Percentiles rank a stretch among this genome's conserved stretches.
phyloP scores from a whole-genome alignment of 306 rosid species.

The Crataegus laevigata region DNA sequence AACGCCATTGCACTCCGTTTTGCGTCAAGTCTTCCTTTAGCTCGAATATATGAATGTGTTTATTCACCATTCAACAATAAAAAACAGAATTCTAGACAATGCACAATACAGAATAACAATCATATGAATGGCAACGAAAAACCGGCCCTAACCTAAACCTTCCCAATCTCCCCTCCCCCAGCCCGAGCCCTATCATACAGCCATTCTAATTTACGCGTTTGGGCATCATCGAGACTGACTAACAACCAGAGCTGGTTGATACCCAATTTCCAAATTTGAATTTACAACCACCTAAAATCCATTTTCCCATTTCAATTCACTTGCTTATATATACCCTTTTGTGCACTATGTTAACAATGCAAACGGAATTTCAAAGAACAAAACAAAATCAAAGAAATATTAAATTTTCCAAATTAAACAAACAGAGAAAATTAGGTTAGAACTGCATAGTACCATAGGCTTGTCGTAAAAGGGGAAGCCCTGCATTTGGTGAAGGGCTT shows the following conservation, averaged over 20 bases:
- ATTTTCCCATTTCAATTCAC: neutral
- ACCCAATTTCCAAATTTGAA: neutral
- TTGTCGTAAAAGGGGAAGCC: conserved; percentile 96
- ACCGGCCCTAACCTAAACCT: neutral
- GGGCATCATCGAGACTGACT: neutral
- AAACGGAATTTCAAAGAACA: neutral
- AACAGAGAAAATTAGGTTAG: neutral
- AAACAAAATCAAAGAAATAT: neutral
- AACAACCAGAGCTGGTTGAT: neutral
- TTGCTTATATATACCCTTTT: too few species aligned
- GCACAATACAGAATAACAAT: neutral
- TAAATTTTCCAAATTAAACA: neutral
- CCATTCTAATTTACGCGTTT: neutral
- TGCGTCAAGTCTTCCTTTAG: too few species aligned
- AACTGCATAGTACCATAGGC: conserved; percentile 55
- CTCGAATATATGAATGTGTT: too few species aligned
- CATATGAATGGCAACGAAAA: neutral
- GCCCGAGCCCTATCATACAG: neutral
- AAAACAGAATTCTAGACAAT: neutral
- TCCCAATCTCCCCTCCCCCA: neutral
- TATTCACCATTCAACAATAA: neutral
- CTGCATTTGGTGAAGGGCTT: conserved; percentile 94
- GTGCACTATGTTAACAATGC: neutral
- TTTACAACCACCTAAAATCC: neutral
- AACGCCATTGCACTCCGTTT: too few species aligned